Percentiles rank a stretch among this genome's conserved stretches.
Conservation (phyloP, 2,329 filamentous ascomycete species). For the Clonostachys chloroleuca region DNA sequence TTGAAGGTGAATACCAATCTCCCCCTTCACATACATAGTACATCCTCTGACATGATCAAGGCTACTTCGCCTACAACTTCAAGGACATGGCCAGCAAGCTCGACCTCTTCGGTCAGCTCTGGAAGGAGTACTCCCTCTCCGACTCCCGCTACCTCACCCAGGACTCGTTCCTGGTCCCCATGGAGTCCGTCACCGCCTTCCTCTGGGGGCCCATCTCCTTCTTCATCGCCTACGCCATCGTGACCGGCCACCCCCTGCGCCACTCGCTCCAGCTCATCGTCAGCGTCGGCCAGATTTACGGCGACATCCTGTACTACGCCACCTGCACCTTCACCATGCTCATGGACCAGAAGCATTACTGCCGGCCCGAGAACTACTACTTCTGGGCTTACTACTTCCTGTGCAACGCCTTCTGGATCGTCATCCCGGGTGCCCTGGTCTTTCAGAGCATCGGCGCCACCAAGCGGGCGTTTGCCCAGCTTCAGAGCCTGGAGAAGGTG, state of each 20-base stretch:
- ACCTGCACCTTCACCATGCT: slow-evolving; percentile 38
- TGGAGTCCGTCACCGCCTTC: slow-evolving; percentile 49
- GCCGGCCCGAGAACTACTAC: slow-evolving; percentile 44
- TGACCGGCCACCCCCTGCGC: slow-evolving; percentile 35
- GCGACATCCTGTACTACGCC: slow-evolving; percentile 45
- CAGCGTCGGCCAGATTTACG: slow-evolving; percentile 45
- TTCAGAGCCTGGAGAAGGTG: slow-evolving; percentile 12
- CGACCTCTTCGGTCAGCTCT: slow-evolving; percentile 46
- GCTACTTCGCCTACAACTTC: slow-evolving; percentile 43
- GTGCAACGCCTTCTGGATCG: slow-evolving; percentile 49
- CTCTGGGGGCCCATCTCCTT: slow-evolving; percentile 51
- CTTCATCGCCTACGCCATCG: slow-evolving; percentile 35
- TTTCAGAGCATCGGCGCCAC: slow-evolving; percentile 16
- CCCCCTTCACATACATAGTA: background rate
- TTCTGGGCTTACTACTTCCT: slow-evolving; percentile 49
- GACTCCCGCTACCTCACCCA: slow-evolving; percentile 51
- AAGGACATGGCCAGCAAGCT: slow-evolving; percentile 28
- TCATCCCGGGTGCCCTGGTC: slow-evolving; percentile 34
- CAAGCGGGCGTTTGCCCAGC: slow-evolving; percentile 15
- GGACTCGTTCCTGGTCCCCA: slow-evolving; percentile 49
- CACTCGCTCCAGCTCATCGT: slow-evolving; percentile 42
- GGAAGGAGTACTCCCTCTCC: slow-evolving; percentile 54
- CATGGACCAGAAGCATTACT: slow-evolving; percentile 33
- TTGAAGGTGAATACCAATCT: slow-evolving; percentile 26
- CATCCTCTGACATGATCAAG: slow-evolving; percentile 12